Conservation (phyloP, 139 green algal species). For the Spirogloea muscicola region DNA sequence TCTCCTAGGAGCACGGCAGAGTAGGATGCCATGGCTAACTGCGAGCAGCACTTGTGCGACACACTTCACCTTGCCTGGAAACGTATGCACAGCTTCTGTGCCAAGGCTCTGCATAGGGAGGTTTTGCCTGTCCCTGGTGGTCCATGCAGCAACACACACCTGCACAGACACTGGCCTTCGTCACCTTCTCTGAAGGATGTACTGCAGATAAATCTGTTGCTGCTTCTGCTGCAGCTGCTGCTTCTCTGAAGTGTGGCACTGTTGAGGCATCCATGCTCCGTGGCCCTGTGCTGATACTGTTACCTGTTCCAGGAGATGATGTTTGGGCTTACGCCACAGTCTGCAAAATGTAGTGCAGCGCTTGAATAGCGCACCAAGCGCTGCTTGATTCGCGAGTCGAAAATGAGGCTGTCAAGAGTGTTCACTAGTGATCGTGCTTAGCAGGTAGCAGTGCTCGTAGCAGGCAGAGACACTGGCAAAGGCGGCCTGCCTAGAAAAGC, state of each 20-base stretch:
- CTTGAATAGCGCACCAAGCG: constrained; percentile 79
- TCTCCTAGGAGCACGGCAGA: not conserved
- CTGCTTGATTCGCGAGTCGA: constrained; percentile 71
- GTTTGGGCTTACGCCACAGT: constrained; percentile 66
- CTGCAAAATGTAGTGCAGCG: constrained; percentile 82
- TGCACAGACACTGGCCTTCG: not conserved
- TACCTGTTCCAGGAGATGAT: constrained; percentile 82
- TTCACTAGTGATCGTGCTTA: no score
- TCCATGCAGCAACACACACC: constrained; percentile 25
- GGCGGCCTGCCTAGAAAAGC: not conserved
- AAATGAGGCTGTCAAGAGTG: constrained; percentile 76
- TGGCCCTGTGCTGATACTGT: not conserved
- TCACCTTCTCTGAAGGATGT: not conserved
- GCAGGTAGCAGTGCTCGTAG: constrained; percentile 8
- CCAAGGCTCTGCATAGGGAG: constrained; percentile 66
- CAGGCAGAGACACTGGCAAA: not conserved
- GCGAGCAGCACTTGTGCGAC: not conserved
- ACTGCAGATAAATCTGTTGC: not conserved
- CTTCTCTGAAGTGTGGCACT: not conserved
- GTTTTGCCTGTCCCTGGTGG: constrained; percentile 30
- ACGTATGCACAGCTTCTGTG: constrained; percentile 68
- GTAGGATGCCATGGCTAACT: not conserved
- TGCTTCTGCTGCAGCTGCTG: not conserved
- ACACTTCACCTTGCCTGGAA: constrained; percentile 42
- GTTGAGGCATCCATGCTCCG: not conserved